Percentiles rank a stretch among this genome's conserved stretches.
Conservation (phyloP, 2,329 filamentous ascomycete species). For the Colletotrichum nymphaeae region DNA sequence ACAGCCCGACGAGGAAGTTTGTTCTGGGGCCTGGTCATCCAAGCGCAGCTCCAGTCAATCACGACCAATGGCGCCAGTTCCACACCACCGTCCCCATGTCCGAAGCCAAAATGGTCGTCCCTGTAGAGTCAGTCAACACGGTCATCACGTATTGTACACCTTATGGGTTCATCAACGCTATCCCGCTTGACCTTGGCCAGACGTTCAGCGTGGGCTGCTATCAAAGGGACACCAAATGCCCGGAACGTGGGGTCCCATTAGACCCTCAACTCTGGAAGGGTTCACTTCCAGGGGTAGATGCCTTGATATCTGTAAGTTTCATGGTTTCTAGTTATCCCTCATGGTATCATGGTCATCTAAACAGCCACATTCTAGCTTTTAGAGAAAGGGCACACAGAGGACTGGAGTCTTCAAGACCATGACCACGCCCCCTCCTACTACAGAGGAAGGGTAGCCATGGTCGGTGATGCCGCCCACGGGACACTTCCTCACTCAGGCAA, state of each 20-base stretch:
- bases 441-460: neutral
- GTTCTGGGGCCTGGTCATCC: neutral
- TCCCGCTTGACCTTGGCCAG: neutral
- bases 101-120: neutral
- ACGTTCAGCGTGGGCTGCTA: neutral
- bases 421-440: neutral
- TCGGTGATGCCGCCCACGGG: neutral
- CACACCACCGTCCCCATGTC: neutral
- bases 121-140: neutral
- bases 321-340: neutral
- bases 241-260: neutral
- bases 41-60: neutral
- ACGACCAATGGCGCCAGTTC: neutral
- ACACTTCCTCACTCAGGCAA: neutral
- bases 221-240: neutral
- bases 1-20: neutral
- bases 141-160: neutral
- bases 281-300: neutral
- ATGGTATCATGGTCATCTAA: neutral
- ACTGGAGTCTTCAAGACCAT: neutral
- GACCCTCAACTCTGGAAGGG: neutral
- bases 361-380: neutral
- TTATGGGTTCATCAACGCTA: neutral
- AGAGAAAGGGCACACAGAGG: neutral
- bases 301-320: neutral